Conservation (phyloP, 1,139 yeast species). For the Candida tropicalis region DNA sequence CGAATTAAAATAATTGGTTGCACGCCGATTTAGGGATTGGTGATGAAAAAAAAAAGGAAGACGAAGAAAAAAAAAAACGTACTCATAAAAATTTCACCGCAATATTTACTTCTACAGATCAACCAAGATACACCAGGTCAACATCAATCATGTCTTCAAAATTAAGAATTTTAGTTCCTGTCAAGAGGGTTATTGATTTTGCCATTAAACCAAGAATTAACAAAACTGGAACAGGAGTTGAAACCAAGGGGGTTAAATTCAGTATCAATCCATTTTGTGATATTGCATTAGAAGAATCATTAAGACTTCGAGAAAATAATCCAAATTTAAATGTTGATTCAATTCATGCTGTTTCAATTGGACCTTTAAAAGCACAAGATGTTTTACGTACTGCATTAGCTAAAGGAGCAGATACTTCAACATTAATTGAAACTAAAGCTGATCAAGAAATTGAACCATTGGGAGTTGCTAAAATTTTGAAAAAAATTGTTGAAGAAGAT, state of each 20-base stretch:
- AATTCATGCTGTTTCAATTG: slow-evolving; percentile 92
- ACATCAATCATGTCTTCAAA: slow-evolving; percentile 45
- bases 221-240: slow-evolving; percentile 82
- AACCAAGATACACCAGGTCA: neutral
- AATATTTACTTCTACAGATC: too few species aligned
- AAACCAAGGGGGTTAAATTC: slow-evolving; percentile 88
- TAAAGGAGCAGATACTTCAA: slow-evolving; percentile 88
- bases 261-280: slow-evolving; percentile 97
- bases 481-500: slow-evolving; percentile 71
- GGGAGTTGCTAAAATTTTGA: slow-evolving; percentile 82
- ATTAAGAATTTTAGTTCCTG: slow-evolving; percentile 85
- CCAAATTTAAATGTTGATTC: slow-evolving; percentile 55
- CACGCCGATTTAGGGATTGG: slow-evolving; percentile 5
- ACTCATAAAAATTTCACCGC: slow-evolving; percentile 4
- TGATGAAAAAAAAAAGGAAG: neutral
- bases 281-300: slow-evolving; percentile 92
- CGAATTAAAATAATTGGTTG: neutral
- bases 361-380: slow-evolving; percentile 86
- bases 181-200: slow-evolving; percentile 91
- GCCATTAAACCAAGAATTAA: slow-evolving; percentile 94
- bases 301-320: slow-evolving; percentile 70
- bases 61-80: neutral
- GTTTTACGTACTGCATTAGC: slow-evolving; percentile 88
- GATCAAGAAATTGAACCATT: slow-evolving; percentile 83
- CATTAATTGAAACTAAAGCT: slow-evolving; percentile 81